Conservation (phyloP, 1,139 yeast genomes). For the Yamadazyma atmosphaerica region DNA sequence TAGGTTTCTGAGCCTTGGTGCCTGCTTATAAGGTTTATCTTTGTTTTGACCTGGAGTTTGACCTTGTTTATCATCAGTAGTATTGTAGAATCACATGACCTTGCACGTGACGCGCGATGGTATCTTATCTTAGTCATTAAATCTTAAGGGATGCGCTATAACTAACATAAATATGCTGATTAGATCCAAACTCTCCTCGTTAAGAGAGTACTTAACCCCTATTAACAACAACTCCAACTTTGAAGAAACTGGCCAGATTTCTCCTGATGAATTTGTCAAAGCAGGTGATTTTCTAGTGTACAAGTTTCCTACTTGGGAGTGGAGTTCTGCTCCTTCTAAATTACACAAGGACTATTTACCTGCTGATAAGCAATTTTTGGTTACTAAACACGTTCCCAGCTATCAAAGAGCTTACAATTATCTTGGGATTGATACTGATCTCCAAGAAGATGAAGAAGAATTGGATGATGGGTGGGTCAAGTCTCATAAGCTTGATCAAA, state of each 20-base stretch:
- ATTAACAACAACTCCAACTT: constrained; percentile 82
- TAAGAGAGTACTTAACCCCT: constrained; percentile 93
- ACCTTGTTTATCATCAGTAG: too few relatives aligned
- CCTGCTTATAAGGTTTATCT: too few relatives aligned
- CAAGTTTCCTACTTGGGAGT: constrained; percentile 96
- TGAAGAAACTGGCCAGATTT: constrained; percentile 81
- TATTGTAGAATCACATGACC: too few relatives aligned
- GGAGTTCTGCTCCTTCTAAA: constrained; percentile 73
- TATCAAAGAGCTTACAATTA: constrained; percentile 68
- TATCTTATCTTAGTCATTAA: constrained; percentile 2
- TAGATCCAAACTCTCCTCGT: constrained; percentile 78
- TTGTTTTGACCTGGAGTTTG: too few relatives aligned
- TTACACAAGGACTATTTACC: constrained; percentile 75
- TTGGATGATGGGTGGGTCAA: constrained; percentile 64
- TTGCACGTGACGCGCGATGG: too few relatives aligned
- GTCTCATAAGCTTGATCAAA: constrained; percentile 16
- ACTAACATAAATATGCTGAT: constrained; percentile 24
- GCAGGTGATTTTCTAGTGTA: constrained; percentile 93
- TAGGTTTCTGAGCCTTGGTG: too few relatives aligned
- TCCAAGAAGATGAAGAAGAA: constrained; percentile 36
- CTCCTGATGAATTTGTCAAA: constrained; percentile 87
- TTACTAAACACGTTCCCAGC: constrained; percentile 89
- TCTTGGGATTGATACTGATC: constrained; percentile 36
- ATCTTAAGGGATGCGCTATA: not conserved
- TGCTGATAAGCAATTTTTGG: constrained; percentile 77